Conservation (phyloP, 371 early-diverging fungal genomes). For the Haplosporangium sp. region DNA sequence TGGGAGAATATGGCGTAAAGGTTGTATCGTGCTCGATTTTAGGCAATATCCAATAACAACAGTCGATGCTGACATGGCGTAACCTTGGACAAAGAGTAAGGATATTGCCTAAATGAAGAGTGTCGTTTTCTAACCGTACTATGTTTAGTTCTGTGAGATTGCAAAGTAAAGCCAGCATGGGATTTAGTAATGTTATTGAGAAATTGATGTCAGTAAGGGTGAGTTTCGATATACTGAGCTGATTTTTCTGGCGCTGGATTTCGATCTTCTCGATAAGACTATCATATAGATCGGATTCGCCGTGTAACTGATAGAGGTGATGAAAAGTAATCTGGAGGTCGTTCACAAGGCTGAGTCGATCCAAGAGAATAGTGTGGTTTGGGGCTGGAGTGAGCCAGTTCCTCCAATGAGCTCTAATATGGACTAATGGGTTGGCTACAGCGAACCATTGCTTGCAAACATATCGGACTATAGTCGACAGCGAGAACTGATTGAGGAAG, state of each 20-base stretch:
- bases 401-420: neutral
- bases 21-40: neutral
- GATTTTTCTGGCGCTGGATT: neutral
- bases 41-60: neutral
- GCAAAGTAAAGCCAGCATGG: too few relatives aligned
- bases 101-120: conserved; percentile 8
- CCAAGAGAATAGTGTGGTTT: neutral
- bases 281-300: neutral
- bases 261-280: neutral
- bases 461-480: neutral
- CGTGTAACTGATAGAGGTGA: too few relatives aligned
- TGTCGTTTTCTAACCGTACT: neutral
- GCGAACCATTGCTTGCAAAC: neutral
- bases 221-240: conserved; percentile 4
- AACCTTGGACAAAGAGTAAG: conserved; percentile 3
- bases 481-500: neutral
- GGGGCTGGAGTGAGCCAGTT: neutral
- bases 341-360: neutral
- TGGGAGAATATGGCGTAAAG: too few relatives aligned
- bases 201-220: too few relatives aligned
- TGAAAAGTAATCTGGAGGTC: neutral
- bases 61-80: neutral
- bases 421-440: neutral
- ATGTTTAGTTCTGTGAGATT: conserved; percentile 10
- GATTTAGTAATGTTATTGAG: too few relatives aligned